These are phyloP conservation scores for Rhizopus stolonifer DNA, from an alignment of 371 early-diverging fungal genomes.

Conservation along the genomic window DNA sequence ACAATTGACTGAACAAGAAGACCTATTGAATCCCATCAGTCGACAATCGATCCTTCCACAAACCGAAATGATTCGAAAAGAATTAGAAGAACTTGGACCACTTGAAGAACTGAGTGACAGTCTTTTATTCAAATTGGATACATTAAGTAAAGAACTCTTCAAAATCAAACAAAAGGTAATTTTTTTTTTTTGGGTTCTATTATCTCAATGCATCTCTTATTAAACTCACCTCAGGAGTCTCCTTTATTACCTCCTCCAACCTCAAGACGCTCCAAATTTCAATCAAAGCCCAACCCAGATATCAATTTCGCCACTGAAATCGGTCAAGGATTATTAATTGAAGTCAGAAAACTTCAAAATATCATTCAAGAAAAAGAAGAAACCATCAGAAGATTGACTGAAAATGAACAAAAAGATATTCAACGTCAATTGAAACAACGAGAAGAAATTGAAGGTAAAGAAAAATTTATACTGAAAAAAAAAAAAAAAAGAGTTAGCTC, in stretches of 20 bases:
- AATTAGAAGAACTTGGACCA: conserved; percentile 12
- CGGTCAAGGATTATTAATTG: conserved; percentile 51
- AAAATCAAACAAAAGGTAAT: no score
- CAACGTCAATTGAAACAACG: conserved; percentile 22
- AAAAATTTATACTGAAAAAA: not conserved
- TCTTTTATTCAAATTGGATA: conserved; percentile 19
- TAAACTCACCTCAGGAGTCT: conserved; percentile 14
- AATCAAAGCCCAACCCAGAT: conserved; percentile 48
- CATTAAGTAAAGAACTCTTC: conserved; percentile 19
- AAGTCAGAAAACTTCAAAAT: conserved; percentile 51
- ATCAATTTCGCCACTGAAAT: conserved; percentile 57
- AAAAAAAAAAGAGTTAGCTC: not conserved
- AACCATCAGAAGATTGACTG: conserved; percentile 59
- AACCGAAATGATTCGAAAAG: conserved; percentile 11
- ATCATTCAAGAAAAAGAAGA: conserved; percentile 61
- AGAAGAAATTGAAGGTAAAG: conserved; percentile 60
- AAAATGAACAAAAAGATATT: conserved; percentile 50
- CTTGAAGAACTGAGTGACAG: conserved; percentile 8
- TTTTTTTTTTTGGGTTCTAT: no score
- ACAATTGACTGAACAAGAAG: conserved; percentile 15
- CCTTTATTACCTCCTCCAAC: conserved; percentile 32
- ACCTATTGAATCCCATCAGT: conserved; percentile 23
- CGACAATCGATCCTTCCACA: conserved; percentile 24
- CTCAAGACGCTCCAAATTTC: conserved; percentile 36
- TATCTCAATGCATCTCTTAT: no score